These are phyloP conservation scores for Nakaseomyces glabratus DNA, from an alignment of 1,139 yeast genomes.

Conservation along the genomic window DNA sequence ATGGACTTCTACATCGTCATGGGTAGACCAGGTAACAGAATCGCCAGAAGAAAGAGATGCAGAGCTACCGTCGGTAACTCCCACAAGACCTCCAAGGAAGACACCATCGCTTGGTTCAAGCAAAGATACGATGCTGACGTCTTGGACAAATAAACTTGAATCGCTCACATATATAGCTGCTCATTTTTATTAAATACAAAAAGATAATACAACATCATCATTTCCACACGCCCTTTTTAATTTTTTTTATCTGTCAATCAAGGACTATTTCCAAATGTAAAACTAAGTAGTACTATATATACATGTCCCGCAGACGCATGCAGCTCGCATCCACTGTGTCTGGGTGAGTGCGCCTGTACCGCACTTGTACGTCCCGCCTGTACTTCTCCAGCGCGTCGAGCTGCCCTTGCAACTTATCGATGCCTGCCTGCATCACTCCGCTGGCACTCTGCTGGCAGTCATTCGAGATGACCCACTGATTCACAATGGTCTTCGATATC, in stretches of 20 bases:
- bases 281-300: too few relatives aligned
- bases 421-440: neutral
- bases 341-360: too few relatives aligned
- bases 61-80: slow-evolving; percentile 81
- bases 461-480: slow-evolving; percentile 23
- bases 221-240: too few relatives aligned
- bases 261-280: too few relatives aligned
- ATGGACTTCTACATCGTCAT: slow-evolving; percentile 99
- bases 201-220: too few relatives aligned
- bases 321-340: too few relatives aligned
- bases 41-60: slow-evolving; percentile 98
- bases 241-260: too few relatives aligned
- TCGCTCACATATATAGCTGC: too few relatives aligned
- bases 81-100: slow-evolving; percentile 90
- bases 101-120: slow-evolving; percentile 98
- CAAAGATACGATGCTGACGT: slow-evolving; percentile 99
- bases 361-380: slow-evolving; percentile 4
- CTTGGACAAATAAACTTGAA: slow-evolving; percentile 65
- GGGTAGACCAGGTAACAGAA: slow-evolving; percentile 99
- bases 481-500: slow-evolving; percentile 21
- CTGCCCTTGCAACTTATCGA: neutral
- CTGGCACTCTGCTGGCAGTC: neutral
- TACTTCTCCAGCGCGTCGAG: slow-evolving; percentile 6
- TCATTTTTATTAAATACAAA: too few relatives aligned
- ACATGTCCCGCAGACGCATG: too few relatives aligned